phyloP scores from a whole-genome alignment of 73 alveolate genomes.

The Tetrahymena borealis region DNA sequence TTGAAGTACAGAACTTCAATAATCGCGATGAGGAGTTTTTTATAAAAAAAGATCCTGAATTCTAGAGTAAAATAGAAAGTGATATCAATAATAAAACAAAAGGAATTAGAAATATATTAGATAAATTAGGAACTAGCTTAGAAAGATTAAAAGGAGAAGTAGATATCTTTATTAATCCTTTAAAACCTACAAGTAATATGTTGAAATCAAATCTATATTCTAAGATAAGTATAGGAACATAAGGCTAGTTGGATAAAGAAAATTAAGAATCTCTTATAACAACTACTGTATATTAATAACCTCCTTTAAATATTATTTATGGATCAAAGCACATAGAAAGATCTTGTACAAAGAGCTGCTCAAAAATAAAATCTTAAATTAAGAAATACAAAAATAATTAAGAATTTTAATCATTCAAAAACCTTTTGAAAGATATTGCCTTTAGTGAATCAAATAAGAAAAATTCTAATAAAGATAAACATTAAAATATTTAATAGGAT shows the following conservation, averaged over 20 bases:
- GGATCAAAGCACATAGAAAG: background rate
- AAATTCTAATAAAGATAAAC: background rate
- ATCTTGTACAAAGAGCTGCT: background rate
- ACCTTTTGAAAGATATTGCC: background rate
- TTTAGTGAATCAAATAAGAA: background rate
- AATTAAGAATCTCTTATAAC: background rate
- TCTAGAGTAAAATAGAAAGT: background rate
- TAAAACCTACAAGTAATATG: background rate
- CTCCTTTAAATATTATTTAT: background rate
- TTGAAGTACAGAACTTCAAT: background rate
- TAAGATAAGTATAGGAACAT: background rate
- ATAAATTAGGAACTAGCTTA: background rate
- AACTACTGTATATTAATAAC: background rate
- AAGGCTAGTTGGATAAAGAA: background rate
- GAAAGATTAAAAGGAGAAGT: background rate
- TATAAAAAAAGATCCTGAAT: background rate
- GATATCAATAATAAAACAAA: background rate
- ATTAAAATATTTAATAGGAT: background rate
- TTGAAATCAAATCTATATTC: background rate
- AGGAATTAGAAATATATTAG: background rate
- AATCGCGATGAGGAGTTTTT: background rate
- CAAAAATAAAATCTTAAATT: background rate
- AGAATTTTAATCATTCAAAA: background rate
- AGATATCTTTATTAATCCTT: background rate
- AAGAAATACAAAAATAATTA: background rate